Conservation (phyloP, 768 basidiomycete genomes). For the Lactifluus pinguis region DNA sequence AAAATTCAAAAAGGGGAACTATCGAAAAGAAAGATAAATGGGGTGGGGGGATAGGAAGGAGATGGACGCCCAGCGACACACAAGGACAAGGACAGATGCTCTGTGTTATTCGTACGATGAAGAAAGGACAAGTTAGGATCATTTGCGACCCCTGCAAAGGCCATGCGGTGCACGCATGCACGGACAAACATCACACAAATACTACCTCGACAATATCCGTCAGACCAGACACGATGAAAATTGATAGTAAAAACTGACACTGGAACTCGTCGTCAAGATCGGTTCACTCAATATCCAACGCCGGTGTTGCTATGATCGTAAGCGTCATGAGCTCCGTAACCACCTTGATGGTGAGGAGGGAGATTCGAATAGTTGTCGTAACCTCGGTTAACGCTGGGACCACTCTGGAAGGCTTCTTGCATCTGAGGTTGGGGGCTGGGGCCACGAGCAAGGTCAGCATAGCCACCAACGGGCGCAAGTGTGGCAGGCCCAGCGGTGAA, state of each 20-base stretch:
- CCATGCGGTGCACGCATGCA: neutral
- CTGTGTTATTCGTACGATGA: neutral
- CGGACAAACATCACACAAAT: neutral
- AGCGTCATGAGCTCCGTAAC: constrained; percentile 24
- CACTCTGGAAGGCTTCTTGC: constrained; percentile 39
- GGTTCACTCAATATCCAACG: constrained; percentile 9
- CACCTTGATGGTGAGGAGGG: constrained; percentile 53
- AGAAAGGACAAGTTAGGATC: constrained; percentile 5
- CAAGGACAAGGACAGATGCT: neutral
- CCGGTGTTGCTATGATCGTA: constrained; percentile 22
- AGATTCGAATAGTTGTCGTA: constrained; percentile 45
- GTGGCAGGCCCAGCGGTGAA: constrained; percentile 54
- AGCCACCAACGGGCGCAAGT: constrained; percentile 65
- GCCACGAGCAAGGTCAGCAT: constrained; percentile 74
- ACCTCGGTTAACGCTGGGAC: constrained; percentile 39
- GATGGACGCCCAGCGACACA: constrained; percentile 13
- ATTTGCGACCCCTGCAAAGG: constrained; percentile 4
- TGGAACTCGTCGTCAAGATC: neutral
- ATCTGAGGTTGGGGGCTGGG: constrained; percentile 61
- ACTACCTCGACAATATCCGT: neutral
- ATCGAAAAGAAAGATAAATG: neutral
- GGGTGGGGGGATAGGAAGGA: neutral
- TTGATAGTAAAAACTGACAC: neutral
- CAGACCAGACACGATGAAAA: neutral
- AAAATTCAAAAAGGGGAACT: neutral